Evolutionary conservation across 2,329 filamentous ascomycete genomes (phyloP).

Genomic region (Pseudovirgaria hyperparasitica): DNA sequence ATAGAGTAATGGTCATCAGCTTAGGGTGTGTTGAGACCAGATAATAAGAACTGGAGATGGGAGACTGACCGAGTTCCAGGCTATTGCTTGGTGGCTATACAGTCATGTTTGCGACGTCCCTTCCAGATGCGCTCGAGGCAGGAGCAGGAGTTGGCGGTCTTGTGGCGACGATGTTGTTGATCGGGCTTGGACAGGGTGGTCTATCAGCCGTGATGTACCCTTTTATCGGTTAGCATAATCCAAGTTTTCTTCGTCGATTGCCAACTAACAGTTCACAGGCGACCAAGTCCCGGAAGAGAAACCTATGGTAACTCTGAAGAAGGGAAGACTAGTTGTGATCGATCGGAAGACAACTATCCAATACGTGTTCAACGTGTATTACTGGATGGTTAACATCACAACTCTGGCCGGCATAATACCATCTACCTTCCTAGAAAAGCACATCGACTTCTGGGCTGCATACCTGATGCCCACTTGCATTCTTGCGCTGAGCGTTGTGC

Average conservation of each 20-base stretch:
- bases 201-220: slow-evolving; percentile 22
- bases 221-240: slow-evolving; percentile 16
- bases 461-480: slow-evolving; percentile 50
- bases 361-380: slow-evolving; percentile 28
- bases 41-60: slow-evolving; percentile 1
- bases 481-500: slow-evolving; percentile 48
- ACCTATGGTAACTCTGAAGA: slow-evolving; percentile 11
- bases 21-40: slow-evolving; percentile 12
- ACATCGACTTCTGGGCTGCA: slow-evolving; percentile 54
- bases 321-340: slow-evolving; percentile 21
- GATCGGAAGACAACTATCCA: slow-evolving; percentile 21
- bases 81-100: slow-evolving; percentile 11
- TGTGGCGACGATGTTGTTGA: slow-evolving; percentile 17
- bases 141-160: slow-evolving; percentile 11
- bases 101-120: slow-evolving; percentile 14
- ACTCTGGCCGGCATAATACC: slow-evolving; percentile 51
- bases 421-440: slow-evolving; percentile 55
- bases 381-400: slow-evolving; percentile 47
- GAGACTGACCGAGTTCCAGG: not conserved
- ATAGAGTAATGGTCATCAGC: slow-evolving; percentile 21
- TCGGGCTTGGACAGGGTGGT: slow-evolving; percentile 27
- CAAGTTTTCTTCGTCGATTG: not conserved
- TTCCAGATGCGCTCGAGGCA: slow-evolving; percentile 10
- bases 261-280: slow-evolving; percentile 8
- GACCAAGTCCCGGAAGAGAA: slow-evolving; percentile 19